These are phyloP conservation scores for Colletotrichum sp. DNA, from an alignment of 2,329 filamentous ascomycete genomes.

Conservation along the genomic window DNA sequence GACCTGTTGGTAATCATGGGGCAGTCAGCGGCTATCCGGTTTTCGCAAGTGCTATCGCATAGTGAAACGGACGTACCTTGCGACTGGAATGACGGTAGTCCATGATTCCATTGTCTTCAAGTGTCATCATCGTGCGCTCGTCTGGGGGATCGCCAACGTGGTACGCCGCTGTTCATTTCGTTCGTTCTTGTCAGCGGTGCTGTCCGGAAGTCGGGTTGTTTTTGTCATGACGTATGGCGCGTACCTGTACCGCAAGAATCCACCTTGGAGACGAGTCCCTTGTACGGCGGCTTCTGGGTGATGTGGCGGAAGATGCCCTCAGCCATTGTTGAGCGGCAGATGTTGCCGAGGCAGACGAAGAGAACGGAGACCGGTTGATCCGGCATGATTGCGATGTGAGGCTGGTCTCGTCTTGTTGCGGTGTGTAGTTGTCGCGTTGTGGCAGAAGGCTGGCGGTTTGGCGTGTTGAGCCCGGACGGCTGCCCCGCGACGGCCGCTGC, in stretches of 20 bases:
- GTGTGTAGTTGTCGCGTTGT: conserved; percentile 7
- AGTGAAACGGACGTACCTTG: conserved; percentile 57
- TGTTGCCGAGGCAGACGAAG: conserved; percentile 97
- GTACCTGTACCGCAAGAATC: conserved; percentile 87
- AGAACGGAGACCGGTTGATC: conserved; percentile 70
- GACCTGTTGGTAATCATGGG: conserved; percentile 41
- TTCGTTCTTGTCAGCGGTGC: background rate
- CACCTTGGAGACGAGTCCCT: conserved; percentile 66
- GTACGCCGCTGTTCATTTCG: conserved; percentile 66
- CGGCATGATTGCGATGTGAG: conserved; percentile 31
- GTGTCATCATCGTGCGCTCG: conserved; percentile 80
- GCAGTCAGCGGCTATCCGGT: background rate
- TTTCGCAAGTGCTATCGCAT: background rate
- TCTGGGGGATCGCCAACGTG: conserved; percentile 81
- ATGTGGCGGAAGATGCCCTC: conserved; percentile 88
- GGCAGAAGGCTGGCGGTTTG: background rate
- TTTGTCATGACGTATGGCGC: conserved; percentile 21
- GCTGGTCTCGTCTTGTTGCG: background rate
- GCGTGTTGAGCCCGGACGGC: background rate
- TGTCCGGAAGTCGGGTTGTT: background rate
- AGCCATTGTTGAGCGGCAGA: conserved; percentile 93
- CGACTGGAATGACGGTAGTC: conserved; percentile 80
- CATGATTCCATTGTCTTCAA: conserved; percentile 75
- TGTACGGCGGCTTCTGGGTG: conserved; percentile 63
- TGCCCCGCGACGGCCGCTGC: conserved; percentile 11